Base-by-base conservation (phyloP, 1,284 basidiomycete genomes). In the Meira miltonrushii region DNA sequence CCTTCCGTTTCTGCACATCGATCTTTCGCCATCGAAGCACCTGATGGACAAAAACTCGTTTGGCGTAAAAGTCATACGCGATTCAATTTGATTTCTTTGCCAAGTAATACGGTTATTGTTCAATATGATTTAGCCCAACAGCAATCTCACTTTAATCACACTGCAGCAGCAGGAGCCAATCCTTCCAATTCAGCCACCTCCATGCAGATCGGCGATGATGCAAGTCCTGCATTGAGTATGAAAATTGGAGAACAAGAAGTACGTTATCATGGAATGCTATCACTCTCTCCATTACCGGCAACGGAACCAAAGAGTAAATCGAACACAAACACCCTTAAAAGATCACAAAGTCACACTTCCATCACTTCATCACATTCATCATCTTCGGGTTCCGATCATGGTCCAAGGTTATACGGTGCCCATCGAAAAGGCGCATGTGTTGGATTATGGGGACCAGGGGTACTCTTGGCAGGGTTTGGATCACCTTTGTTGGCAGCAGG, bases 291-390 rank as follows among this genome's bases (percentile, higher is more conserved):
- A 13, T 21, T 48, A 25, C 28, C 28, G 28, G 28, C 28, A 33
- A 15, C 46, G 5, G 46, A 48, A 4, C 12, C 46, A 25, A 15
- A 48, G 17, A 11, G 19, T 15, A 19, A 15, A 43, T 15, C 19
- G 15, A 12, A 5, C 46, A 13, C 17, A 12, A 7, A 2, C 25
- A 21, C 46, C 8, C 17, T 21, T n/a, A 3, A 25, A 23, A 48
- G 46, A 48, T 9, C 12, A 25, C 17, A 19, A 12, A 21, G 17
- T 13, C 17, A n/a, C 2, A 48, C 21, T 21, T 48, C 46, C 2
- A 48, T 5, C 25, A 48, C 46, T 48, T 48, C 46, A 25, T 48
- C 46, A 21, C 25, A n/a, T 17, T 15, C 46, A 5, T 48, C 46
- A 21, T 48, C 46, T 12, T 33, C 28, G 8, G 4, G 8, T 4